Evolutionary conservation across 257 asterid genomes (phyloP).

Genomic region (Solanum phureja): DNA sequence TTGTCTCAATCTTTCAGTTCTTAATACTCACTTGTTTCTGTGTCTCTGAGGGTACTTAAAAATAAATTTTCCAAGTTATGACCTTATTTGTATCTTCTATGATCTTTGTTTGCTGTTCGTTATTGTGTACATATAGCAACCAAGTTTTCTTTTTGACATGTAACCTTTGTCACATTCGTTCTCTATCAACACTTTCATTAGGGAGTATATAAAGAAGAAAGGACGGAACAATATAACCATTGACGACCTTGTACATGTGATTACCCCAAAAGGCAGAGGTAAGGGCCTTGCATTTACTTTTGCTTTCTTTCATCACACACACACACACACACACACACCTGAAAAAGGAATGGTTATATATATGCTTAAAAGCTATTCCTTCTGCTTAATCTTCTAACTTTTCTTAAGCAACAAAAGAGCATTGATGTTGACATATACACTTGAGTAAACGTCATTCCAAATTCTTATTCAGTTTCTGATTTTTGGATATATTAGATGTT

Average conservation of each 20-base stretch:
- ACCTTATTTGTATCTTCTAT: not conserved
- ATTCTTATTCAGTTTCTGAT: not conserved
- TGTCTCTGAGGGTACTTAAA: not conserved
- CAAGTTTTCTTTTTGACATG: not conserved
- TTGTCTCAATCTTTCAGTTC: not conserved
- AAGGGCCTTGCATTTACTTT: not conserved
- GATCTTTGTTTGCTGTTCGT: not conserved
- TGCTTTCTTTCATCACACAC: not conserved
- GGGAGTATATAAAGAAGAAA: constrained; percentile 59
- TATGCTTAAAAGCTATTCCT: not conserved
- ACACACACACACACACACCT: not conserved
- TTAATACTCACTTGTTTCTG: not conserved
- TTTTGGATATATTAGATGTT: not conserved
- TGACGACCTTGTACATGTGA: constrained; percentile 59
- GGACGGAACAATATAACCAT: constrained; percentile 67
- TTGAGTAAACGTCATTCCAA: not conserved
- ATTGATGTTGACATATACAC: not conserved
- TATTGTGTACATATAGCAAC: not conserved
- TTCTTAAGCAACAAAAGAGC: not conserved
- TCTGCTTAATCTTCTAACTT: not conserved
- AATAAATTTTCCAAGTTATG: not conserved
- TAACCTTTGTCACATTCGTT: not conserved
- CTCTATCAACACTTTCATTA: constrained; percentile 18
- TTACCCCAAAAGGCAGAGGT: constrained; percentile 82
- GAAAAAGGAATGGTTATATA: not conserved